Evolutionary conservation across 1,284 basidiomycete genomes (phyloP).

Genomic region (Filobasidium uniguttulatum): DNA sequence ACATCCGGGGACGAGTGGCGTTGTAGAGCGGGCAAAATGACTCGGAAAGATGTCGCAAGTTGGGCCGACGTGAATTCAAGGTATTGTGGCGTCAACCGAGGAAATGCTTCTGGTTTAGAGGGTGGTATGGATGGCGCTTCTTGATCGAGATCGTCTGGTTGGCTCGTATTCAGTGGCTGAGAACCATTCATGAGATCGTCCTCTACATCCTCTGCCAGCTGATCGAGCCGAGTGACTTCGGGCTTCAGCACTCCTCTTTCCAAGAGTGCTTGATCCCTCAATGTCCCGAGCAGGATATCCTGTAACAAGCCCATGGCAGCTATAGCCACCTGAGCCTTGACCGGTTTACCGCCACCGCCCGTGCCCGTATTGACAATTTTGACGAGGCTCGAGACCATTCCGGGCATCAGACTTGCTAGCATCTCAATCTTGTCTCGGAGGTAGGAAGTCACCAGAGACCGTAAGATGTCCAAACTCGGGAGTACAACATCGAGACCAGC

Average conservation of each 20-base stretch:
- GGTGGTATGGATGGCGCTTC: too few relatives aligned
- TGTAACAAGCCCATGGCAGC: constrained; percentile 49
- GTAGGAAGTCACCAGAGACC: constrained; percentile 48
- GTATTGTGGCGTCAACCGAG: constrained; percentile 31
- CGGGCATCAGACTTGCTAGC: constrained; percentile 56
- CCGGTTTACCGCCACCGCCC: constrained; percentile 29
- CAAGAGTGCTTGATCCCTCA: constrained; percentile 47
- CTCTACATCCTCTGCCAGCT: constrained; percentile 26
- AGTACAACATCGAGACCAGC: constrained; percentile 45
- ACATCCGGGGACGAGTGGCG: constrained; percentile 32
- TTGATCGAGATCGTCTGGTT: too few relatives aligned
- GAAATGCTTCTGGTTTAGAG: constrained; percentile 28
- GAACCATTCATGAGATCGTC: too few relatives aligned
- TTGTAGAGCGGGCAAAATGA: constrained; percentile 24
- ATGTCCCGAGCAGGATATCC: constrained; percentile 37
- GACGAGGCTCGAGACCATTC: constrained; percentile 58
- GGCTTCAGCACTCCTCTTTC: constrained; percentile 48
- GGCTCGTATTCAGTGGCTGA: too few relatives aligned
- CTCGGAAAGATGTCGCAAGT: constrained; percentile 28
- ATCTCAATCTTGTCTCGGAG: constrained; percentile 47
- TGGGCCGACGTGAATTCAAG: constrained; percentile 35
- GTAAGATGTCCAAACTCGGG: constrained; percentile 49
- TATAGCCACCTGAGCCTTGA: constrained; percentile 38
- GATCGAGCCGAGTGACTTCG: constrained; percentile 33
- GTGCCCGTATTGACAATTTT: constrained; percentile 42